These are phyloP conservation scores for Pisolithus albus DNA, from an alignment of 768 basidiomycete genomes.

Conservation along the genomic window DNA sequence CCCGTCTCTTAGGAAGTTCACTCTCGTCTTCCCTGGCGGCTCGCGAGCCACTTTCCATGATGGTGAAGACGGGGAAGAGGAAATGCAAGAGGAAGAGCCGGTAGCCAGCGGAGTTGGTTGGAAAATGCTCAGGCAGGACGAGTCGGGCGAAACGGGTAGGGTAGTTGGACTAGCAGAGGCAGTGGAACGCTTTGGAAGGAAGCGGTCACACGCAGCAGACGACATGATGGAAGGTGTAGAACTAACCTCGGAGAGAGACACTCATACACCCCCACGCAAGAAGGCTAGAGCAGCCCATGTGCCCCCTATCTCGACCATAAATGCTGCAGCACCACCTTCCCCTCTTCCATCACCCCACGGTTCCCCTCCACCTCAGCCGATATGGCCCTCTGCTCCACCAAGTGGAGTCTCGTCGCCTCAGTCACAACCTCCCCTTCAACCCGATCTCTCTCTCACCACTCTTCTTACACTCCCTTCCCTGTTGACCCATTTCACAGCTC, in stretches of 20 bases:
- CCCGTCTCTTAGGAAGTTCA: conserved; percentile 62
- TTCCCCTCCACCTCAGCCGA: conserved; percentile 67
- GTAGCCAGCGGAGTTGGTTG: conserved; percentile 62
- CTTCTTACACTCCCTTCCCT: conserved; percentile 82
- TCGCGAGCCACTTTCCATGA: conserved; percentile 74
- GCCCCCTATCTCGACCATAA: conserved; percentile 57
- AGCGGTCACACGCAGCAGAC: conserved; percentile 48
- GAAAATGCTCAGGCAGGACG: conserved; percentile 67
- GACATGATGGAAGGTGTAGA: conserved; percentile 73
- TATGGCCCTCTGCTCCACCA: conserved; percentile 80
- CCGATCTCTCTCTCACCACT: conserved; percentile 75
- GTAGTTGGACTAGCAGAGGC: conserved; percentile 70
- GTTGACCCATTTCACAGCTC: conserved; percentile 68
- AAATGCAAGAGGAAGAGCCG: conserved; percentile 69
- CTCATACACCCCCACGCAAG: conserved; percentile 59
- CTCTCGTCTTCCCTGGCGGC: conserved; percentile 76
- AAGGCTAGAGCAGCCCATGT: conserved; percentile 59
- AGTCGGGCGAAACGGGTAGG: conserved; percentile 40
- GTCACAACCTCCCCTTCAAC: conserved; percentile 67
- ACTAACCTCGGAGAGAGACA: conserved; percentile 40
- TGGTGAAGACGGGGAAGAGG: conserved; percentile 53
- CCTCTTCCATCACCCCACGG: conserved; percentile 82
- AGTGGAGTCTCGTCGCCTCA: conserved; percentile 68
- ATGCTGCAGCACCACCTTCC: conserved; percentile 73
- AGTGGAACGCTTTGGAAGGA: conserved; percentile 70